Evolutionary conservation across 257 asterid species (phyloP).

Genomic region (Fraxinus quadrangulata): DNA sequence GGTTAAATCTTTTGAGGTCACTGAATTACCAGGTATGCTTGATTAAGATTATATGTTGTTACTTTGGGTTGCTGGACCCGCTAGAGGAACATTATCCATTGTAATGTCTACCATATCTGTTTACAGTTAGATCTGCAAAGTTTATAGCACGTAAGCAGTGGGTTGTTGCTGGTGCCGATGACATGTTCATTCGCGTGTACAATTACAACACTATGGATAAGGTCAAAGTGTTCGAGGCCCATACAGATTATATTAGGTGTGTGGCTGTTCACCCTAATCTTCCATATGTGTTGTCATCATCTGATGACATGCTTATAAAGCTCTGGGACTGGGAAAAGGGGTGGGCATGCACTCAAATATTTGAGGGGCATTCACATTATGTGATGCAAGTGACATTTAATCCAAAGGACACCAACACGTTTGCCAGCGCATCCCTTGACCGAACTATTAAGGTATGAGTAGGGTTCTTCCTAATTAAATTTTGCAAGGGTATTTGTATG

Average conservation of each 20-base stretch:
- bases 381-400: slow-evolving; percentile 99
- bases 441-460: slow-evolving; percentile 86
- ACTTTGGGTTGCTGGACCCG: slow-evolving; percentile 24
- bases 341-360: slow-evolving; percentile 93
- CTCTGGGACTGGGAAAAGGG: slow-evolving; percentile 99
- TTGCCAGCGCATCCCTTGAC: slow-evolving; percentile 99
- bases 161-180: slow-evolving; percentile 99
- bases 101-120: slow-evolving; percentile 27
- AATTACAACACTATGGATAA: slow-evolving; percentile 98
- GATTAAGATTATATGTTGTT: slow-evolving; percentile 21
- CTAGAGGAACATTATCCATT: slow-evolving; percentile 14
- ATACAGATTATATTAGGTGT: slow-evolving; percentile 96
- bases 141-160: slow-evolving; percentile 92
- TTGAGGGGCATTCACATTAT: slow-evolving; percentile 99
- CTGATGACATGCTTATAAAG: slow-evolving; percentile 99
- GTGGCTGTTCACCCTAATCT: slow-evolving; percentile 98
- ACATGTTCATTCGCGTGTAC: slow-evolving; percentile 93
- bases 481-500: slow-evolving; percentile 1
- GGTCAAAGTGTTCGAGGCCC: slow-evolving; percentile 96
- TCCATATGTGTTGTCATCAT: slow-evolving; percentile 91
- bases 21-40: slow-evolving; percentile 88
- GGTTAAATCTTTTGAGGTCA: slow-evolving; percentile 94
- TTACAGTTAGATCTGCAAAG: slow-evolving; percentile 96
- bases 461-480: slow-evolving; percentile 7
- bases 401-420: slow-evolving; percentile 98